phyloP scores from a whole-genome alignment of 441 rosid species.

The Erodium moschatum region DNA sequence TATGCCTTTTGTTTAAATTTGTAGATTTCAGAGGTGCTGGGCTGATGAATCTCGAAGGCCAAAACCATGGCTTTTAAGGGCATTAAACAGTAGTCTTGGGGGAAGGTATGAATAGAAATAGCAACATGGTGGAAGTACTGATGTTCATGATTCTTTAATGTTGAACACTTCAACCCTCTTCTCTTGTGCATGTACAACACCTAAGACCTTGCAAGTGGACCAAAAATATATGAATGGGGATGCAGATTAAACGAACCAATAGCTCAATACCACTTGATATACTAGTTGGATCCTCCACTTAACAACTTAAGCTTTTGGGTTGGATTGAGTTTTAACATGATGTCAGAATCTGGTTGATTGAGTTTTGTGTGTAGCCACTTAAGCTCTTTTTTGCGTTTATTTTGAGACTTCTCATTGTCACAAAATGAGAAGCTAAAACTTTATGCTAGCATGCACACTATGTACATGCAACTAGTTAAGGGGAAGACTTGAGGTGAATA shows the following conservation, averaged over 20 bases:
- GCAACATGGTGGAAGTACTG: constrained; percentile 2
- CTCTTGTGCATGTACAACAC: too few relatives aligned
- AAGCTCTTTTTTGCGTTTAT: neutral
- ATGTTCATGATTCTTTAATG: neutral
- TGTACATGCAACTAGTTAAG: neutral
- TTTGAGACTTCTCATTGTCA: neutral
- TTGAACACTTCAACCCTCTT: too few relatives aligned
- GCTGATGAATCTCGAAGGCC: constrained; percentile 60
- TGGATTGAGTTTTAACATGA: too few relatives aligned
- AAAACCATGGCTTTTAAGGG: constrained; percentile 91
- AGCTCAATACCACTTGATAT: too few relatives aligned
- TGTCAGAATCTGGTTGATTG: neutral
- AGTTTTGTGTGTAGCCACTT: neutral
- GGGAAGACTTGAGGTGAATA: neutral
- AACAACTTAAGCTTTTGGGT: too few relatives aligned
- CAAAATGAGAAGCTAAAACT: neutral
- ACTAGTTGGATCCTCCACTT: too few relatives aligned
- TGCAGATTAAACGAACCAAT: too few relatives aligned
- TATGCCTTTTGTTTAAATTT: constrained; percentile 22
- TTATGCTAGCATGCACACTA: neutral
- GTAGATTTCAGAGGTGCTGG: constrained; percentile 82
- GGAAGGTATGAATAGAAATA: constrained; percentile 48
- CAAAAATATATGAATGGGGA: too few relatives aligned
- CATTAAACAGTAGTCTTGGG: constrained; percentile 73
- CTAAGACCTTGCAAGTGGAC: too few relatives aligned